Evolutionary conservation across 768 basidiomycete species (phyloP).

Genomic region (Serendipita indica): DNA sequence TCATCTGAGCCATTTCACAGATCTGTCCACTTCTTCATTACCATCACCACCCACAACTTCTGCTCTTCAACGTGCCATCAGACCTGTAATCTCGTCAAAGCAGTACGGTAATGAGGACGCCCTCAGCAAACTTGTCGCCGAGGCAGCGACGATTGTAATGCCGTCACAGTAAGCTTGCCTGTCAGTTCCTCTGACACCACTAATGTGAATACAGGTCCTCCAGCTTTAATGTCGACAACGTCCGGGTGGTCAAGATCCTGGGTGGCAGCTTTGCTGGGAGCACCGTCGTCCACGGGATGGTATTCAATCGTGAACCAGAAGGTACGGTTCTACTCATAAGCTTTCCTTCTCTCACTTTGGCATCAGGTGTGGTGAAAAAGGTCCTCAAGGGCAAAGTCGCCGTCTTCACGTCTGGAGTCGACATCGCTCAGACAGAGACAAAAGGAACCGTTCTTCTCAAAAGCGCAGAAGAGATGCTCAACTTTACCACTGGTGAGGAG

Average conservation of each 20-base stretch:
- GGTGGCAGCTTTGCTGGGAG: conserved; percentile 78
- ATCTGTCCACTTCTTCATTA: conserved; percentile 51
- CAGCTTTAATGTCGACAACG: conserved; percentile 96
- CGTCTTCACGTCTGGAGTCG: conserved; percentile 85
- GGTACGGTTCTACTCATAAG: conserved; percentile 29
- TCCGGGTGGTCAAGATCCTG: conserved; percentile 97
- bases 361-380: conserved; percentile 64
- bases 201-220: conserved; percentile 28
- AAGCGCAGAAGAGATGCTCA: conserved; percentile 91
- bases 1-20: conserved; percentile 27
- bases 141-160: conserved; percentile 88
- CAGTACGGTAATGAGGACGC: conserved; percentile 89
- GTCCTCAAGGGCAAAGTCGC: conserved; percentile 80
- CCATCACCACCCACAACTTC: conserved; percentile 57
- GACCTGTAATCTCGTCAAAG: conserved; percentile 89
- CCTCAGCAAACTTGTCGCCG: conserved; percentile 71
- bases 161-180: conserved; percentile 35
- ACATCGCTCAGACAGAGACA: conserved; percentile 93
- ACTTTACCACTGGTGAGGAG: conserved; percentile 93
- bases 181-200: not conserved
- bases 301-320: conserved; percentile 92
- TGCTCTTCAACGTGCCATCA: conserved; percentile 59
- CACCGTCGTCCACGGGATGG: conserved; percentile 92
- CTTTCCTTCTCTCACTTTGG: not conserved
- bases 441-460: conserved; percentile 96